These are phyloP conservation scores for Cordyceps cateniannulata DNA, from an alignment of 2,329 filamentous ascomycete species.

Conservation along the genomic window DNA sequence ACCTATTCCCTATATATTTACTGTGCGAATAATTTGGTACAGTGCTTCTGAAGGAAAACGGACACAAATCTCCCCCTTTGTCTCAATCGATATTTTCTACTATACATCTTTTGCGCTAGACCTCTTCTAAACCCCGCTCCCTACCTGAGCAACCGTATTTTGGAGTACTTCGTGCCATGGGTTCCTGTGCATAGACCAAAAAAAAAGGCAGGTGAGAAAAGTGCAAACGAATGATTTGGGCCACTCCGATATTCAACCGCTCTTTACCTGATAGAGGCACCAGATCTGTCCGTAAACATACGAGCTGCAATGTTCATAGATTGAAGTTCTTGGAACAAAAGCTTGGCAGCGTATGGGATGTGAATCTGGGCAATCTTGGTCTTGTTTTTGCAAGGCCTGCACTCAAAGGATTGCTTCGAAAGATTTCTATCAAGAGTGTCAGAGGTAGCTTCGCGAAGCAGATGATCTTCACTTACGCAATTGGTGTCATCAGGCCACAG, in stretches of 20 bases:
- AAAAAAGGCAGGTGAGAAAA: neutral
- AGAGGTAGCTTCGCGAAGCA: conserved; percentile 18
- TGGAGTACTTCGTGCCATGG: neutral
- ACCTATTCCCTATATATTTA: conserved; percentile 13
- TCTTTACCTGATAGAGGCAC: conserved; percentile 60
- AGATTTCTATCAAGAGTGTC: conserved; percentile 60
- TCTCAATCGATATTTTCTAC: neutral
- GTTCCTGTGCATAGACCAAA: neutral
- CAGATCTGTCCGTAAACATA: conserved; percentile 87
- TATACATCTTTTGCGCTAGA: neutral
- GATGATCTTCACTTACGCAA: conserved; percentile 66
- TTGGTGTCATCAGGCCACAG: conserved; percentile 96
- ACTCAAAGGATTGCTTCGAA: conserved; percentile 93
- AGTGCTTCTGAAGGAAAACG: conserved; percentile 10
- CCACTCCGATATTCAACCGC: neutral
- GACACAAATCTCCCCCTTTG: neutral
- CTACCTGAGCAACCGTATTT: neutral
- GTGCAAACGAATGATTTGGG: neutral
- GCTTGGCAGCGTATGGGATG: conserved; percentile 94
- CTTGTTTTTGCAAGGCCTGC: conserved; percentile 97
- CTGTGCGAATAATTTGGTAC: conserved; percentile 18
- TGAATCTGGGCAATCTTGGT: conserved; percentile 97
- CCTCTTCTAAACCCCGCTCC: neutral
- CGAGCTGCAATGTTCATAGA: conserved; percentile 97
- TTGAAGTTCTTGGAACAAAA: conserved; percentile 95